Evolutionary conservation across 805 yeast genomes (phyloP).

Genomic region (Osmozyma mogii): DNA sequence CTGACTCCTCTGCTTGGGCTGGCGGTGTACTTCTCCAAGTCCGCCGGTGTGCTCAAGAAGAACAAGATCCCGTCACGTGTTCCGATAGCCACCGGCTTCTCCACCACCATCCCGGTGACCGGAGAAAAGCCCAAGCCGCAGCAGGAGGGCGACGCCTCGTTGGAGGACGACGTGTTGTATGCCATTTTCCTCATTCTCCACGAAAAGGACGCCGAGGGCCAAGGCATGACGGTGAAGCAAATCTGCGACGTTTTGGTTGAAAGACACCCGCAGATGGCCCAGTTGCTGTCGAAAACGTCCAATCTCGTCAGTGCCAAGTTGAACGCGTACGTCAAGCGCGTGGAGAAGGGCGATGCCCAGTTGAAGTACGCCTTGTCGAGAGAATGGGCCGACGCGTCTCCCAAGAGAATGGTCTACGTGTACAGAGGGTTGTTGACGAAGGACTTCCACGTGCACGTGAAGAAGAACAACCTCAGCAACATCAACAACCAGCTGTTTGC

Average conservation of each 20-base stretch:
- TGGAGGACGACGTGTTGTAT: constrained; percentile 68
- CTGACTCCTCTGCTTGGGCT: constrained; percentile 21
- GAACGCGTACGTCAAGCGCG: constrained; percentile 78
- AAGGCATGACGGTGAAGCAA: constrained; percentile 87
- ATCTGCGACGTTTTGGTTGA: constrained; percentile 69
- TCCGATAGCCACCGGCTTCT: constrained; percentile 62
- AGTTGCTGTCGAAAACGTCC: constrained; percentile 70
- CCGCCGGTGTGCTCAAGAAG: constrained; percentile 15
- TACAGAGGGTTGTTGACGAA: constrained; percentile 70
- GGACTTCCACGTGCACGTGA: constrained; percentile 70
- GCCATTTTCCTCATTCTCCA: constrained; percentile 68
- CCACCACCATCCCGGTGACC: constrained; percentile 74
- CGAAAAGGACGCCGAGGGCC: constrained; percentile 59
- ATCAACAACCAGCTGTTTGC: constrained; percentile 2
- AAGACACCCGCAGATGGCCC: constrained; percentile 79
- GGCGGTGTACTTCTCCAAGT: constrained; percentile 4
- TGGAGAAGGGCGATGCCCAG: constrained; percentile 73
- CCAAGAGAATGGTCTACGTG: constrained; percentile 82
- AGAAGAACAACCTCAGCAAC: constrained; percentile 45
- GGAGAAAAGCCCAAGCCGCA: constrained; percentile 62
- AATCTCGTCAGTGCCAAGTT: constrained; percentile 75
- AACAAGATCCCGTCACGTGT: constrained; percentile 34
- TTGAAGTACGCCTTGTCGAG: constrained; percentile 69
- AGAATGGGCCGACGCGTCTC: constrained; percentile 89
- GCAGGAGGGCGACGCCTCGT: constrained; percentile 48